Base-by-base conservation (phyloP, 2,329 filamentous ascomycete genomes). In the Ceratocystis cacaofunesta region DNA sequence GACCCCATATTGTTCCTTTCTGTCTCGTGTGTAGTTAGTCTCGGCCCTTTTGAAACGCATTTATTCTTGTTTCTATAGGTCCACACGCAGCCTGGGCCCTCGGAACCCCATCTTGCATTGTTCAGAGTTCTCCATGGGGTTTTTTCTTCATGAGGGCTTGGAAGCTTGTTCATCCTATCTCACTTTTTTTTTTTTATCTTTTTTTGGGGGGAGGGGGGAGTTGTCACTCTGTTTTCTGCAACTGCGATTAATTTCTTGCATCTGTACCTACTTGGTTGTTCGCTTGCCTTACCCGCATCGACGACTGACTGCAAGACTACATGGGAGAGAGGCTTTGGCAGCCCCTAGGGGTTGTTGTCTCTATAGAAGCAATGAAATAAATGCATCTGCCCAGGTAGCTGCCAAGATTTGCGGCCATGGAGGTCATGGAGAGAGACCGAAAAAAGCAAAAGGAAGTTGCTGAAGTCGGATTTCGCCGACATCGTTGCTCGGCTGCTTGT, bases 161-260 rank as follows among this genome's bases (percentile, higher is more conserved):
- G 52, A 58, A 58, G 22, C 52, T 58, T 58, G 52, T 58, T 58
- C 52, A 58, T 58, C 52, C 52, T 58, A 19, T 58, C 25, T 36
- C 52, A 1, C 8, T 15, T 58, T 22, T 30, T 58, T 30, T 41
- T 10, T 36, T 10, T 36, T 32, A 3, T 28, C 3, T 32, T 32
- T 6, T 22, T 22, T 22, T 22, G 2, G 22, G 2, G 22, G 2
- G 22, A 2, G 7, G 7, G 32, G 22, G 22, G 32, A 12, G 10
- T 36, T 36, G 36, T 7, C 36, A 12, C 10, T 36, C 36, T 36
- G 36, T 4, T 36, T 12, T 36, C 3, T 36, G 8, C 36, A 41
- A 41, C 36, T 41, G 36, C 10, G 36, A 12, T 41, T 12, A 12
- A 12, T 41, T 12, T 10, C 3, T 12, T 41, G 36, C 36, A 4